Evolutionary conservation across 2,329 filamentous ascomycete genomes (phyloP), one percentile per base, ranked within the genome.

Genomic region (Kalaharituber pfeilii): DNA sequence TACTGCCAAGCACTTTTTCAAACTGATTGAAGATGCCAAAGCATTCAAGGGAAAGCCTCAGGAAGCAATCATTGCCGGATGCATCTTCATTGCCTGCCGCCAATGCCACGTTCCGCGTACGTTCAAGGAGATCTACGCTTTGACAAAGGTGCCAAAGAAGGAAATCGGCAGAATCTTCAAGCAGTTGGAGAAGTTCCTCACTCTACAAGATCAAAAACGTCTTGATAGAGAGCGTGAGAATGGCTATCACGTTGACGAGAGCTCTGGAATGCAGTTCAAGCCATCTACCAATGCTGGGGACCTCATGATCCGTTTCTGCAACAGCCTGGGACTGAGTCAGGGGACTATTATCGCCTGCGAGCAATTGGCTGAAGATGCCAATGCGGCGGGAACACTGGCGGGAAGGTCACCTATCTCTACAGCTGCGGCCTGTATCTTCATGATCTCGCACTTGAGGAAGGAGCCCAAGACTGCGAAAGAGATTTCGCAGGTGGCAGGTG

Each of bases 141-240:
- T 96, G 67, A 98, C 91, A 7, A 86, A 85, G 62, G 89, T 98
- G 26, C 82, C 83, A 57, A 95, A 96, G 73, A 96, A 96, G 72
- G 93, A 98, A 66, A 94, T 98, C 59, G 91, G 91, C 22, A 76
- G 88, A 55, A 89, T 89, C 24, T 98, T 95, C 77, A 98, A 98
- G 73, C 75, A 80, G 55, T 75, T 98, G 45, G 88, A 96, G 70
- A 80, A 82, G 62, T 95, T 94, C 70, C 77, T 96, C 65, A 80
- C 82, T 65, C 81, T 81, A 63, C 77, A 86, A 65, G 80, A 82
- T 60, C 71, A 77, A 53, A 75, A 79, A 64, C 75, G 75, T 59
- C 73, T 71, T 59, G 69, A 71, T 39, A 67, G 69, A 15, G 68
- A 72, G 28, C 66, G 71, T 29, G 70, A 72, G 70, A 67, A 73